Conservation (phyloP, 805 yeast species). For the Ogataea corticis region DNA sequence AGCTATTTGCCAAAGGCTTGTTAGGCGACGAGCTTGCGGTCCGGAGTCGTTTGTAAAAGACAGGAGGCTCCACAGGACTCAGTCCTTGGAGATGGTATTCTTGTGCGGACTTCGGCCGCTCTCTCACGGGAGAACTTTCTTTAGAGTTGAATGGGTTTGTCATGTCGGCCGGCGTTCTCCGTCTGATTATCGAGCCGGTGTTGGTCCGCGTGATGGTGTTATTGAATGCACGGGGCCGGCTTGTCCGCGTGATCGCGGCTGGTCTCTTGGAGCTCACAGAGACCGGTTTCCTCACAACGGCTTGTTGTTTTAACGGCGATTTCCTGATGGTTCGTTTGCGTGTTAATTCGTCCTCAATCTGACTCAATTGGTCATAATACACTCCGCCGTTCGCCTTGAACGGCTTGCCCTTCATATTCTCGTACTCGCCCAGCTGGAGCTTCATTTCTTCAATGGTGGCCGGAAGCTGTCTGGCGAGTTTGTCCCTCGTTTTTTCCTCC, state of each 20-base stretch:
- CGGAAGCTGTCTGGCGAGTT: slow-evolving; percentile 69
- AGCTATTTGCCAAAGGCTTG: neutral
- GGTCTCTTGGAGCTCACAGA: slow-evolving; percentile 7
- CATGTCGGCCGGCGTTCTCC: slow-evolving; percentile 17
- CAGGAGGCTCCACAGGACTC: slow-evolving; percentile 19
- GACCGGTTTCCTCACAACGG: neutral
- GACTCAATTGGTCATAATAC: slow-evolving; percentile 35
- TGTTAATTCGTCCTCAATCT: slow-evolving; percentile 24
- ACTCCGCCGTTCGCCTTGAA: slow-evolving; percentile 51
- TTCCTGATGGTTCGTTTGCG: slow-evolving; percentile 12
- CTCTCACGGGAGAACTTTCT: slow-evolving; percentile 23
- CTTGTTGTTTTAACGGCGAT: slow-evolving; percentile 17
- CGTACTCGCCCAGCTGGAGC: slow-evolving; percentile 48
- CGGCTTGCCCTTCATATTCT: slow-evolving; percentile 38
- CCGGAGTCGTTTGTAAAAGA: slow-evolving; percentile 7
- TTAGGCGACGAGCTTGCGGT: neutral
- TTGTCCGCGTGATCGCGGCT: slow-evolving; percentile 3
- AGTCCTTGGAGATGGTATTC: neutral
- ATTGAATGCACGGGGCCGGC: slow-evolving; percentile 1
- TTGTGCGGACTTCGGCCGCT: slow-evolving; percentile 1
- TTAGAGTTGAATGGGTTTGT: slow-evolving; percentile 29
- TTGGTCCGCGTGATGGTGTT: slow-evolving; percentile 6
- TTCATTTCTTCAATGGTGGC: slow-evolving; percentile 54
- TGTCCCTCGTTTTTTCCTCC: slow-evolving; percentile 77
- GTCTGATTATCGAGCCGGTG: slow-evolving; percentile 25